phyloP scores from a whole-genome alignment of 768 basidiomycete genomes.

The Suillus hirtellus region DNA sequence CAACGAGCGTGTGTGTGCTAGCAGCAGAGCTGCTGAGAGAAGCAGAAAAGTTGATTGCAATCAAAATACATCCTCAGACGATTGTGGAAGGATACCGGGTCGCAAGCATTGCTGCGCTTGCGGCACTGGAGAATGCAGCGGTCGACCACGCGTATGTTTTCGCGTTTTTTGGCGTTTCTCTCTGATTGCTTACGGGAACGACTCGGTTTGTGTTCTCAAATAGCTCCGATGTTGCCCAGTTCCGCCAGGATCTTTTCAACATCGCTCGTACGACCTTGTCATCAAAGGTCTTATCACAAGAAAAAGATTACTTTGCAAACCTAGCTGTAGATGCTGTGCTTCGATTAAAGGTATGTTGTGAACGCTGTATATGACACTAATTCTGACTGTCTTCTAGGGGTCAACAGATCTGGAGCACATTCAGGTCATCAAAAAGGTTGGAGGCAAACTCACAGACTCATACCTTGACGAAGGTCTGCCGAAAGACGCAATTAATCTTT shows the following conservation, averaged over 20 bases:
- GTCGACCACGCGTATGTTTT: conserved; percentile 75
- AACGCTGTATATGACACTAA: background rate
- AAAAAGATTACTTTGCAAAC: conserved; percentile 98
- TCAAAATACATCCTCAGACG: conserved; percentile 96
- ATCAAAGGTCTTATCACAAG: conserved; percentile 94
- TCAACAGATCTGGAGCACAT: conserved; percentile 97
- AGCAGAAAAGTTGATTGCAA: conserved; percentile 90
- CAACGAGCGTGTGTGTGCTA: conserved; percentile 88
- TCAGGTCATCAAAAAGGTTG: conserved; percentile 99
- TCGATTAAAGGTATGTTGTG: conserved; percentile 67
- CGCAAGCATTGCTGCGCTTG: conserved; percentile 81
- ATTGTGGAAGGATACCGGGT: conserved; percentile 97
- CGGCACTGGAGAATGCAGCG: conserved; percentile 80
- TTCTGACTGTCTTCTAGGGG: conserved; percentile 50
- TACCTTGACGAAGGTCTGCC: conserved; percentile 90
- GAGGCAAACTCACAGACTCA: conserved; percentile 96
- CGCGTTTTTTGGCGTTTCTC: background rate
- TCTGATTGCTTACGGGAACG: background rate
- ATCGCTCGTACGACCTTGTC: conserved; percentile 96
- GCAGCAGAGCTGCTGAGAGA: conserved; percentile 91
- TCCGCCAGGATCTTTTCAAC: conserved; percentile 91
- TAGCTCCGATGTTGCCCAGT: conserved; percentile 69
- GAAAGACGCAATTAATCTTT: background rate
- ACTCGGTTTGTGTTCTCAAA: conserved; percentile 3
- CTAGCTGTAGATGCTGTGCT: conserved; percentile 97